Base-by-base conservation (phyloP, 768 basidiomycete species). In the Rhodotorula graminis region DNA sequence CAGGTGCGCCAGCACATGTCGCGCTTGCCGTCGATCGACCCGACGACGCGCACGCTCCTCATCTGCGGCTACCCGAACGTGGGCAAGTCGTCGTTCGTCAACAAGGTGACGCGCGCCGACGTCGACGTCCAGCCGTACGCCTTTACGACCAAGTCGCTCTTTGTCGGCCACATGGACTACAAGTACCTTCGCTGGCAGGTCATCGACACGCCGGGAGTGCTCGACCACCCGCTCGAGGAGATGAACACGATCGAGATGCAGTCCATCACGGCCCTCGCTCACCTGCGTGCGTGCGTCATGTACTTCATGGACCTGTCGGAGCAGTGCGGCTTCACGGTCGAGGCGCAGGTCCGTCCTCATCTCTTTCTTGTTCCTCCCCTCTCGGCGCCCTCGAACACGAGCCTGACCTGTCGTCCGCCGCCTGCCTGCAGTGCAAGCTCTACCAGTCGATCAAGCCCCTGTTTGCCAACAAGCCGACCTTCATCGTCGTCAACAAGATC, bases 161-260 rank as follows among this genome's bases (percentile, higher is more conserved):
- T 98, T 80, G 91, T 99, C 78, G 96, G 96, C 2, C 96, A 99
- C 82, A 85, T 98, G 80, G 96, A 99, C 82, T 97, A 99, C 85
- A 95, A 93, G 80, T 99, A 99, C 84, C 86, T 99, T 77, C 88
- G 96, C 72, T 99, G 96, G 96, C 96, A 99, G 82, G 95, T 99
- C 63, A 97, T 99, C 78, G 96, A 99, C 85, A 99, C 96, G 53
- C 96, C 96, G 3, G 96, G 96, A 70, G 89, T 99, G 70, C 86
- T 99, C 76, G 96, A 99, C 80, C 96, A 98, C 81, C 94, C 95
- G 4, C 85, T 98, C 46, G 95, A 99, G 82, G 96, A 99, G 64
- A 98, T 99, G 96, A 98, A 98, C 85, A 98, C 94, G 71, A 99
- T 99, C 78, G 96, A 99, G 84, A 99, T 98, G 95, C 96, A 99